A percentile compares a stretch with the other conserved stretches of the same genome.
Conservation (phyloP, 2,329 filamentous ascomycete species). For the Penicillium frequentans region DNA sequence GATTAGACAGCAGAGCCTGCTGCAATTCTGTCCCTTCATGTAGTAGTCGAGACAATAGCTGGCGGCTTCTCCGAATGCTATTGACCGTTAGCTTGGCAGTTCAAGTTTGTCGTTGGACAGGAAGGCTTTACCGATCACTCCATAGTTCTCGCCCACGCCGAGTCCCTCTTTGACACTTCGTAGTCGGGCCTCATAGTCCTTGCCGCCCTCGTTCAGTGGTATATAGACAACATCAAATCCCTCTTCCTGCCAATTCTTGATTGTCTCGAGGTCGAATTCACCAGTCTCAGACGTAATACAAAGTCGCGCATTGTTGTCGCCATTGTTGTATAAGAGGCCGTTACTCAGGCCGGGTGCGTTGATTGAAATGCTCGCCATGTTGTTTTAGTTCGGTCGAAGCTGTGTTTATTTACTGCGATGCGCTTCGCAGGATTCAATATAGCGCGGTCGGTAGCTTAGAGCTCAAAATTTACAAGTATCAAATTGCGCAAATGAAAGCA, state of each 20-base stretch:
- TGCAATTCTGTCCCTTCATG: constrained; percentile 55
- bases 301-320: constrained; percentile 31
- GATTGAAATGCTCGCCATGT: constrained; percentile 36
- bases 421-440: background rate
- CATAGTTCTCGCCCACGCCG: constrained; percentile 61
- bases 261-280: constrained; percentile 55
- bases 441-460: background rate
- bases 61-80: constrained; percentile 65
- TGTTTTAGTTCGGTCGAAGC: background rate
- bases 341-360: constrained; percentile 30
- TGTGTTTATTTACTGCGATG: background rate
- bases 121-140: constrained; percentile 53
- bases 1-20: constrained; percentile 56
- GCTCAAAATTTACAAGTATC: background rate
- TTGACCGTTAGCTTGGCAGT: background rate
- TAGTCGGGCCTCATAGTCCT: constrained; percentile 52
- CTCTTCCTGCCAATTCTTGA: constrained; percentile 59
- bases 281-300: constrained; percentile 35
- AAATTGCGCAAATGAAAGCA: background rate
- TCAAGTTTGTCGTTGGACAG: background rate
- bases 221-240: constrained; percentile 62
- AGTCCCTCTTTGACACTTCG: constrained; percentile 55
- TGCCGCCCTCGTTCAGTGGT: constrained; percentile 53
- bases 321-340: constrained; percentile 37
- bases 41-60: constrained; percentile 59